These are phyloP conservation scores for Capronia americana DNA, from an alignment of 2,329 filamentous ascomycete species.

Conservation along the genomic window DNA sequence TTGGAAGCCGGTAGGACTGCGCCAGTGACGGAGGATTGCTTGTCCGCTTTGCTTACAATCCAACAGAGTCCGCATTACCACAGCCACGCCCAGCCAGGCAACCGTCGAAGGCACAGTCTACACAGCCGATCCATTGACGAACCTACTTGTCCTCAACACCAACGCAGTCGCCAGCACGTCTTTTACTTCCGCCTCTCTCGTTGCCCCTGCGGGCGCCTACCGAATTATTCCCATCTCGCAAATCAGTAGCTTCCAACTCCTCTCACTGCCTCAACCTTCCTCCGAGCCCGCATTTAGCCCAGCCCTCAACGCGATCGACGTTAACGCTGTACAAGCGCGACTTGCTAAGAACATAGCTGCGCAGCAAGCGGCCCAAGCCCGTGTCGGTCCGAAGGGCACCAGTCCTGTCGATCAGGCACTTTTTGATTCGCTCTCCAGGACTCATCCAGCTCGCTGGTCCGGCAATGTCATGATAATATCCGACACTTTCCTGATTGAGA, in stretches of 20 bases:
- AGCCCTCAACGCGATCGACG: slow-evolving; percentile 60
- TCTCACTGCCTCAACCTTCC: slow-evolving; percentile 50
- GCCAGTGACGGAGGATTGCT: slow-evolving; percentile 46
- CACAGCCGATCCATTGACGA: slow-evolving; percentile 66
- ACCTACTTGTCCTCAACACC: slow-evolving; percentile 67
- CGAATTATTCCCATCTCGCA: slow-evolving; percentile 66
- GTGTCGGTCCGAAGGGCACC: slow-evolving; percentile 64
- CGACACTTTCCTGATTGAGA: slow-evolving; percentile 64
- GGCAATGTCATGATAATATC: slow-evolving; percentile 65
- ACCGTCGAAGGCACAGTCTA: slow-evolving; percentile 68
- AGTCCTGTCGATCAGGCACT: slow-evolving; percentile 67
- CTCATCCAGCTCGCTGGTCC: slow-evolving; percentile 67
- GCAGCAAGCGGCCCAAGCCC: slow-evolving; percentile 64
- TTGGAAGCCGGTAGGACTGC: slow-evolving; percentile 58
- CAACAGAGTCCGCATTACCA: slow-evolving; percentile 64
- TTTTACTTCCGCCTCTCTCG: slow-evolving; percentile 43
- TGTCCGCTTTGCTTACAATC: slow-evolving; percentile 42
- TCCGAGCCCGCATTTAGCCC: slow-evolving; percentile 51
- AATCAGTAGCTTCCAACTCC: slow-evolving; percentile 63
- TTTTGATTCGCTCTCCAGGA: slow-evolving; percentile 66
- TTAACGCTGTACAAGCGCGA: slow-evolving; percentile 60
- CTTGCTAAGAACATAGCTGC: slow-evolving; percentile 63
- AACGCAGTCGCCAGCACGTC: slow-evolving; percentile 50
- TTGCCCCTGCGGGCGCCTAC: slow-evolving; percentile 60
- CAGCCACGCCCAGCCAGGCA: slow-evolving; percentile 56